A percentile compares a stretch with the other conserved stretches of the same genome.
Evolutionary conservation across 345 rosid genomes (phyloP).

Genomic region (Arabis hirsuta): DNA sequence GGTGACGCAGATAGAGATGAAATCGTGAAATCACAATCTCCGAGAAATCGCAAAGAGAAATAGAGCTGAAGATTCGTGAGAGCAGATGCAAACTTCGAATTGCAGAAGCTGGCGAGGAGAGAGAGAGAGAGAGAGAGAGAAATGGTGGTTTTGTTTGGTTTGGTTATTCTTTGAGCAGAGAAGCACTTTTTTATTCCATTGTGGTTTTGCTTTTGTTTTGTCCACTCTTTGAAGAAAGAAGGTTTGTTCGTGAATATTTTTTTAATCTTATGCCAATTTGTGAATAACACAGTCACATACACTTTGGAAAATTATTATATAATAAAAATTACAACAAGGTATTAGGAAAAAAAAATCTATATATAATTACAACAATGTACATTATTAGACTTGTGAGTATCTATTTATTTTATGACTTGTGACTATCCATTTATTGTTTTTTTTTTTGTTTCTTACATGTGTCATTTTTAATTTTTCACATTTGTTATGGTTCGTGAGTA

Average conservation of each 20-base stretch:
- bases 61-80: background rate
- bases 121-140: slow-evolving; percentile 27
- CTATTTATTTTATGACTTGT: no score
- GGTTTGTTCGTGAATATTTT: slow-evolving; percentile 18
- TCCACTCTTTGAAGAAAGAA: slow-evolving; percentile 37
- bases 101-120: slow-evolving; percentile 36
- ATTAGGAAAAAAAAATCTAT: background rate
- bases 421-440: no score
- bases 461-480: background rate
- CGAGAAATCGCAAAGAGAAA: slow-evolving; percentile 9
- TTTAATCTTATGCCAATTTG: slow-evolving; percentile 32
- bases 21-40: slow-evolving; percentile 1
- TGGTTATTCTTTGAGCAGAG: slow-evolving; percentile 20
- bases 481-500: background rate
- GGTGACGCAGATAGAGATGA: slow-evolving; percentile 3
- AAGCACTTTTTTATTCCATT: slow-evolving; percentile 39
- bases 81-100: slow-evolving; percentile 40
- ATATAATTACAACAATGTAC: no score
- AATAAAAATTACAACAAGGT: slow-evolving; percentile 22
- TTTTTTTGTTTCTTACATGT: background rate
- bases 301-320: slow-evolving; percentile 9
- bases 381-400: no score
- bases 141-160: slow-evolving; percentile 24
- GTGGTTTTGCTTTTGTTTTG: slow-evolving; percentile 42
- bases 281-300: slow-evolving; percentile 45